These are phyloP conservation scores for Knufia petricola DNA, from an alignment of 2,329 filamentous ascomycete genomes.

Conservation along the genomic window DNA sequence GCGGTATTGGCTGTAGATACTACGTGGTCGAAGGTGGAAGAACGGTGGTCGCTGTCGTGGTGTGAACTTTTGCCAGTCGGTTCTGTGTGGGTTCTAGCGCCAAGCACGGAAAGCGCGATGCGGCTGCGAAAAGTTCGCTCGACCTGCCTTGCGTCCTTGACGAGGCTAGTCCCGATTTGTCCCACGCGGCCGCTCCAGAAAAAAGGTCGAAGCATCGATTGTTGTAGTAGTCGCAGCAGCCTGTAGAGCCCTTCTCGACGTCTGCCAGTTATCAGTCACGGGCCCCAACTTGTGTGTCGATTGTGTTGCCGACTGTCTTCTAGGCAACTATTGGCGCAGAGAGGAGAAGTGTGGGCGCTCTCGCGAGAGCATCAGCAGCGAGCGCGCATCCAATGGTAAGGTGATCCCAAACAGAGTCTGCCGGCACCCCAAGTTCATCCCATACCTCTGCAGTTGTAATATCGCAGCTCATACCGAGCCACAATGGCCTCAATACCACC, in stretches of 20 bases:
- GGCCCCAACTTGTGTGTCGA: not conserved
- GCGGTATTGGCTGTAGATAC: constrained; percentile 17
- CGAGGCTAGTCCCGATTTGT: too few relatives aligned
- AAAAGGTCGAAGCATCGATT: not conserved
- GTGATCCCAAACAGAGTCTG: constrained; percentile 12
- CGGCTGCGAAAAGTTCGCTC: too few relatives aligned
- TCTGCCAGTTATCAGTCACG: not conserved
- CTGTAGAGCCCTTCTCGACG: not conserved
- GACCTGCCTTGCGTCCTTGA: too few relatives aligned
- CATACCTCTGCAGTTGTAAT: constrained; percentile 11
- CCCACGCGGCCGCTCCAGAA: not conserved
- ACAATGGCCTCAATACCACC: constrained; percentile 52
- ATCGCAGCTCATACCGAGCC: constrained; percentile 8
- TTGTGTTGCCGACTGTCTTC: not conserved
- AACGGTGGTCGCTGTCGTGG: constrained; percentile 11
- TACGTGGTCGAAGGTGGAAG: constrained; percentile 7
- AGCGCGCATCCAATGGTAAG: constrained; percentile 19
- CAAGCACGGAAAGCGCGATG: too few relatives aligned
- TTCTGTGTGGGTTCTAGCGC: too few relatives aligned
- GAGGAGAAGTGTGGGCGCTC: not conserved
- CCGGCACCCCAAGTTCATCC: constrained; percentile 16
- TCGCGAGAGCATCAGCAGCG: not conserved
- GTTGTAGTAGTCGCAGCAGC: not conserved
- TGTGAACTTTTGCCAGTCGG: too few relatives aligned
- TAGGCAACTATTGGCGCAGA: not conserved